phyloP scores from a whole-genome alignment of 2,329 filamentous ascomycete species.

The Neoascochyta sp. region DNA sequence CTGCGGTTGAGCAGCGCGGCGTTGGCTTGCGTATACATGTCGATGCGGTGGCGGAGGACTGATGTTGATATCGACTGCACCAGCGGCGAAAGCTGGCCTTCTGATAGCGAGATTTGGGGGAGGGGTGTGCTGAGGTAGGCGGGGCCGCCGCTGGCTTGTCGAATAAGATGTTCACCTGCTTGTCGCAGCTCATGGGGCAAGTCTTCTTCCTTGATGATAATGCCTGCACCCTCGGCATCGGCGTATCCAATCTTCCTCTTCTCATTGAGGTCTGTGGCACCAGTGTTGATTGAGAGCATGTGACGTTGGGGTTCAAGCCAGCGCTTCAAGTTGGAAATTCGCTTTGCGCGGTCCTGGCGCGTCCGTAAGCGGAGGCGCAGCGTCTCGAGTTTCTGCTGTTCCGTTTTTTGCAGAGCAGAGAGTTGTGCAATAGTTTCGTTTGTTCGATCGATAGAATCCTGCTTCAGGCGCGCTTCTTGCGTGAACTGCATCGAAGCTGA shows the following conservation, averaged over 20 bases:
- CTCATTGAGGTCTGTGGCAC: constrained; percentile 41
- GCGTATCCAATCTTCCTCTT: constrained; percentile 46
- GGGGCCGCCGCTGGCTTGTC: constrained; percentile 28
- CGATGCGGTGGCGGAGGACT: constrained; percentile 61
- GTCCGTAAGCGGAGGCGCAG: constrained; percentile 63
- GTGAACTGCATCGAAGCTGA: constrained; percentile 78
- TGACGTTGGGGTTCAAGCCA: constrained; percentile 67
- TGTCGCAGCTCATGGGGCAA: constrained; percentile 29
- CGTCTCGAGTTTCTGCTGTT: constrained; percentile 68
- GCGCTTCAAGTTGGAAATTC: constrained; percentile 72
- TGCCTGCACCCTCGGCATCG: constrained; percentile 38
- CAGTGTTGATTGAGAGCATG: constrained; percentile 47
- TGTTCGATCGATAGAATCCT: constrained; percentile 75
- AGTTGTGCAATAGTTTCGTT: constrained; percentile 78
- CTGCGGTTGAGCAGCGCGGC: constrained; percentile 64
- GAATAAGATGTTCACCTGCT: constrained; percentile 25
- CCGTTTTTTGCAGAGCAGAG: constrained; percentile 72
- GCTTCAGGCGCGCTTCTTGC: constrained; percentile 75
- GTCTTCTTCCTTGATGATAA: constrained; percentile 26
- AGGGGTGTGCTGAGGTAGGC: constrained; percentile 28
- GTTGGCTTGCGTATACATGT: constrained; percentile 68
- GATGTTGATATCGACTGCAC: constrained; percentile 32
- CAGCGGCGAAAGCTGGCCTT: constrained; percentile 38
- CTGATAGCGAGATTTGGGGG: constrained; percentile 18
- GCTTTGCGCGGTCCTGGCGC: constrained; percentile 62